phyloP scores from a whole-genome alignment of 140 eudicot species.

The Oenanthe javanica region DNA sequence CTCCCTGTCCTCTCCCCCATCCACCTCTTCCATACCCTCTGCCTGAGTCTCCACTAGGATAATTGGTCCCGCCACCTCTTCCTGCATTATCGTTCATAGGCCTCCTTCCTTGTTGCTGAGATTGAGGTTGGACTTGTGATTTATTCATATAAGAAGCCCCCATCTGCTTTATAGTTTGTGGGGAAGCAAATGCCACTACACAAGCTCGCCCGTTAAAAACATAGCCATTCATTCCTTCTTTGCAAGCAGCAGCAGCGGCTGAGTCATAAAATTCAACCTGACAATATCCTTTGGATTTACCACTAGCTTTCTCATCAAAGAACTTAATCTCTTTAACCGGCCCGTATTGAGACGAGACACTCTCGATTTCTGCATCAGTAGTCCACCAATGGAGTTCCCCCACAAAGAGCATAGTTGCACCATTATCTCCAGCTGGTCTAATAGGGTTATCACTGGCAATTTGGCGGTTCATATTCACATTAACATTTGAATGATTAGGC shows the following conservation, averaged over 20 bases:
- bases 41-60: constrained; percentile 62
- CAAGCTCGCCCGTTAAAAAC: constrained; percentile 84
- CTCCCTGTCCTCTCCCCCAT: constrained; percentile 70
- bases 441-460: constrained; percentile 30
- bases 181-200: constrained; percentile 90
- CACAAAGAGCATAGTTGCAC: constrained; percentile 76
- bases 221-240: constrained; percentile 87
- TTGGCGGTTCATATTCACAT: constrained; percentile 28
- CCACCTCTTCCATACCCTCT: constrained; percentile 69
- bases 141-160: constrained; percentile 66
- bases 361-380: constrained; percentile 91
- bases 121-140: constrained; percentile 51
- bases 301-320: constrained; percentile 95
- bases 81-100: constrained; percentile 64
- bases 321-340: constrained; percentile 85
- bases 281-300: constrained; percentile 93
- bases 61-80: constrained; percentile 62
- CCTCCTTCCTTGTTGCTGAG: constrained; percentile 74
- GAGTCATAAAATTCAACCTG: constrained; percentile 86
- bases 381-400: constrained; percentile 99
- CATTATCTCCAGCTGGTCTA: constrained; percentile 52
- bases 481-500: constrained; percentile 32
- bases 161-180: constrained; percentile 75
- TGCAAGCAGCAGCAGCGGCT: constrained; percentile 68
- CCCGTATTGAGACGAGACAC: constrained; percentile 70